phyloP scores from a whole-genome alignment of 2,329 filamentous ascomycete species.

The Tolypocladium endophyticum region DNA sequence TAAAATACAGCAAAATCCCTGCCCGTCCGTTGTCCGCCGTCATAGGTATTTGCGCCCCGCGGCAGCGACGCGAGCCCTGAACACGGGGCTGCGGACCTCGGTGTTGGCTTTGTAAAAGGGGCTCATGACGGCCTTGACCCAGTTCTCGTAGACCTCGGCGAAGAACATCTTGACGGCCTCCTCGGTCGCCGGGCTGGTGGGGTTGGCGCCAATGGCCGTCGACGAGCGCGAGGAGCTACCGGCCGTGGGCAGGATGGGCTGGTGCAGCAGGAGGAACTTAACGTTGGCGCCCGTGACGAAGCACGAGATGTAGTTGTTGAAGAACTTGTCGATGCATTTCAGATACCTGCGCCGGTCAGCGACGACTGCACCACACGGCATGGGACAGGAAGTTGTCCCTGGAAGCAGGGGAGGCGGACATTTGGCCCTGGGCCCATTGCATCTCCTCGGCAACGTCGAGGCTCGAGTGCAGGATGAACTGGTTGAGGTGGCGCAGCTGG shows the following conservation, averaged over 20 bases:
- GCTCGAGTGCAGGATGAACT: conserved; percentile 91
- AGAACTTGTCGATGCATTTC: conserved; percentile 93
- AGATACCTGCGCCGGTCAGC: conserved; percentile 57
- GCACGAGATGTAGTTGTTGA: conserved; percentile 88
- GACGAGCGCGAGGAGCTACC: conserved; percentile 41
- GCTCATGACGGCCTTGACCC: conserved; percentile 95
- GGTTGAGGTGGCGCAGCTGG: conserved; percentile 85
- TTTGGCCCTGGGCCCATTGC: conserved; percentile 79
- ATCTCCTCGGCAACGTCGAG: conserved; percentile 94
- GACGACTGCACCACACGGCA: no score
- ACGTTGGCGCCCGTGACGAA: conserved; percentile 89
- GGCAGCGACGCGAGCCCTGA: conserved; percentile 68
- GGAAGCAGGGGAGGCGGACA: conserved; percentile 40
- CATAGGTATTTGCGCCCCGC: conserved; percentile 88
- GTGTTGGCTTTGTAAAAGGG: conserved; percentile 86
- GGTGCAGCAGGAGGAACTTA: conserved; percentile 89
- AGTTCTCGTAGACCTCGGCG: conserved; percentile 88
- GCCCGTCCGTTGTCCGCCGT: neutral
- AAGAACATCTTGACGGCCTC: conserved; percentile 95
- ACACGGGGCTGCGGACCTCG: conserved; percentile 78
- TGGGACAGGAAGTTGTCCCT: no score
- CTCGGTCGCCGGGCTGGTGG: conserved; percentile 80
- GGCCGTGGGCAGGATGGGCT: conserved; percentile 45
- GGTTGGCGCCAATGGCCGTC: conserved; percentile 72
- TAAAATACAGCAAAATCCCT: neutral